These are phyloP conservation scores for Elongisporangium senticosum DNA, from an alignment of 352 stramenopile species.

Conservation along the genomic window DNA sequence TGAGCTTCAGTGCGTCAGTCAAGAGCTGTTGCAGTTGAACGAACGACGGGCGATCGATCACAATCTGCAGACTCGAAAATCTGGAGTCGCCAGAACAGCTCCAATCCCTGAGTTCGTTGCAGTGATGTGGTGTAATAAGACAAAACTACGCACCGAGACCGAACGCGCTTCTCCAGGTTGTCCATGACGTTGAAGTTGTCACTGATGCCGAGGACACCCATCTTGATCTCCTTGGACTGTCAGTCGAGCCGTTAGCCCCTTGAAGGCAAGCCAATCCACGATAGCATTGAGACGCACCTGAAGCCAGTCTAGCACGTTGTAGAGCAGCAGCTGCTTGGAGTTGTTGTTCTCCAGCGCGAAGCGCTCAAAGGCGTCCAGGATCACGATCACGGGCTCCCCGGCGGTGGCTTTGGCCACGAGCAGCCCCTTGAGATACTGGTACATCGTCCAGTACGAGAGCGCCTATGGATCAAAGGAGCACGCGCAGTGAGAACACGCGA, in stretches of 20 bases:
- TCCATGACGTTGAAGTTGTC: slow-evolving; percentile 79
- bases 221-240: slow-evolving; percentile 70
- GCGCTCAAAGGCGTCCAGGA: slow-evolving; percentile 72
- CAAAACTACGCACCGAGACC: slow-evolving; percentile 36
- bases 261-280: neutral
- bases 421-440: slow-evolving; percentile 69
- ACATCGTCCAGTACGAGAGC: slow-evolving; percentile 82
- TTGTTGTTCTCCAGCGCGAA: slow-evolving; percentile 59
- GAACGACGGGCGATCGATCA: slow-evolving; percentile 58
- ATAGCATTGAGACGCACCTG: slow-evolving; percentile 22
- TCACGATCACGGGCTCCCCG: slow-evolving; percentile 55
- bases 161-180: slow-evolving; percentile 78
- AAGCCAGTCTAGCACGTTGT: slow-evolving; percentile 84
- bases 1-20: slow-evolving; percentile 28
- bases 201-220: slow-evolving; percentile 76
- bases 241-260: neutral
- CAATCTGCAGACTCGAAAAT: slow-evolving; percentile 81
- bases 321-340: slow-evolving; percentile 75
- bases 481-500: neutral
- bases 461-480: slow-evolving; percentile 13
- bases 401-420: slow-evolving; percentile 42
- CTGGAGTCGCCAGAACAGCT: slow-evolving; percentile 14
- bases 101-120: neutral
- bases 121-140: slow-evolving; percentile 1
- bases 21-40: slow-evolving; percentile 43